Evolutionary conservation across 2,329 filamentous ascomycete genomes (phyloP).

Genomic region (Harringtonia aguacate): DNA sequence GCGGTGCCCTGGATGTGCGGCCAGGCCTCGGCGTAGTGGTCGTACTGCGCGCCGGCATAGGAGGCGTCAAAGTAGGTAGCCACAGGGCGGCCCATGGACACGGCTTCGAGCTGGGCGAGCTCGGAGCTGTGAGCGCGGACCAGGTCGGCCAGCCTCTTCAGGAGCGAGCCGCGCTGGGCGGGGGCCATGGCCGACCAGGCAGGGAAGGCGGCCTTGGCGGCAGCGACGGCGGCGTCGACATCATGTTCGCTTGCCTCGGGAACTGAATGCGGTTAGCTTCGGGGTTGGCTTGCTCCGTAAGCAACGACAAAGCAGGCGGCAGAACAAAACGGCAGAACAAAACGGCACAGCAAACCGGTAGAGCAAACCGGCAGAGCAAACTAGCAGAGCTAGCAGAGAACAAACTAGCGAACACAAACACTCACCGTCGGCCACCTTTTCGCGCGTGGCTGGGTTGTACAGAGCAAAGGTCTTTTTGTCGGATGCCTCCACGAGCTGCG

Average conservation of each 20-base stretch:
- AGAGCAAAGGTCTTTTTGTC: constrained; percentile 32
- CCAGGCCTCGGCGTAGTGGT: constrained; percentile 32
- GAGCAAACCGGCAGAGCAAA: not conserved
- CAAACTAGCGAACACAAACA: too few relatives aligned
- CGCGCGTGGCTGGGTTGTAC: constrained; percentile 28
- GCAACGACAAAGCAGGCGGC: not conserved
- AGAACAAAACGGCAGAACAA: not conserved
- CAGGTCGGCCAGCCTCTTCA: constrained; percentile 35
- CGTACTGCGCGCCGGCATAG: constrained; percentile 23
- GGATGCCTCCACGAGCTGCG: constrained; percentile 31
- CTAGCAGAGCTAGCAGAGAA: not conserved
- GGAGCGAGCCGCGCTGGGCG: constrained; percentile 22
- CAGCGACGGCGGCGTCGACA: constrained; percentile 29
- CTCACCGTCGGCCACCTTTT: constrained; percentile 24
- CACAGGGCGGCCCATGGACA: constrained; percentile 33
- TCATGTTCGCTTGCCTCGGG: constrained; percentile 32
- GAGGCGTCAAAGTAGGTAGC: constrained; percentile 25
- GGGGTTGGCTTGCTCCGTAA: too few relatives aligned
- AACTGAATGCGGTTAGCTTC: constrained; percentile 16
- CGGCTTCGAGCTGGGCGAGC: constrained; percentile 32
- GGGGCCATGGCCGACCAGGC: constrained; percentile 31
- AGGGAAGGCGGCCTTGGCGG: constrained; percentile 31
- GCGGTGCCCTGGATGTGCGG: constrained; percentile 31
- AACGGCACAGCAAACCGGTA: not conserved
- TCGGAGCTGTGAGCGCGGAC: constrained; percentile 28